These are phyloP conservation scores for Venturia aucupariae DNA, from an alignment of 2,329 filamentous ascomycete species.

Conservation along the genomic window DNA sequence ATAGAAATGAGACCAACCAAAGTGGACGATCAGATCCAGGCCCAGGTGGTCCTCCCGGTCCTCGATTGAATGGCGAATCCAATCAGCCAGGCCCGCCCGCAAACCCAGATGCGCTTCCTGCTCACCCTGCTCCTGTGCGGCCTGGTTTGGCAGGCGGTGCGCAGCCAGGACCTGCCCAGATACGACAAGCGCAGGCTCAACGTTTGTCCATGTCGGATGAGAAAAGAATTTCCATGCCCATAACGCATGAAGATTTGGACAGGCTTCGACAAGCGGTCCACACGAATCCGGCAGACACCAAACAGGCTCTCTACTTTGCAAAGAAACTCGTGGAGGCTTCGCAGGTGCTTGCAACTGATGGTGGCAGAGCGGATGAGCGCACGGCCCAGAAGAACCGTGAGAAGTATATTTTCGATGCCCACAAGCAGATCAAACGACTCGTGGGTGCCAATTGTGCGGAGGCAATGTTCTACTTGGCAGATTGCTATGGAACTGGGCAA, in stretches of 20 bases:
- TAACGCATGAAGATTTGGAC: slow-evolving; percentile 73
- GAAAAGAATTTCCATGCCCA: slow-evolving; percentile 39
- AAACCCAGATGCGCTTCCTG: slow-evolving; percentile 16
- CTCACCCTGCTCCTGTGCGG: slow-evolving; percentile 41
- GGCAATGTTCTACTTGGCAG: slow-evolving; percentile 89
- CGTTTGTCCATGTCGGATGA: slow-evolving; percentile 10
- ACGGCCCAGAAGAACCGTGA: slow-evolving; percentile 60
- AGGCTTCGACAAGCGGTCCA: slow-evolving; percentile 60
- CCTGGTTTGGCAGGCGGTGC: slow-evolving; percentile 32
- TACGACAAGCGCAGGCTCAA: slow-evolving; percentile 10
- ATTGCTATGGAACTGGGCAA: slow-evolving; percentile 73
- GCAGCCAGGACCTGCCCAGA: slow-evolving; percentile 13
- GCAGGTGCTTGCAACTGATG: slow-evolving; percentile 67
- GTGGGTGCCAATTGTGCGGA: slow-evolving; percentile 63
- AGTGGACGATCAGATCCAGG: slow-evolving; percentile 29
- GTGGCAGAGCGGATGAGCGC: slow-evolving; percentile 59
- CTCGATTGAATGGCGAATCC: background rate
- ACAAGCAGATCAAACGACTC: slow-evolving; percentile 88
- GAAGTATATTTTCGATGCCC: slow-evolving; percentile 72
- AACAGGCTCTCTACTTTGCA: slow-evolving; percentile 61
- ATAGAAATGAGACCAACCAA: slow-evolving; percentile 27
- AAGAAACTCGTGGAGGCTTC: slow-evolving; percentile 83
- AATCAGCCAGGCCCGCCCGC: background rate
- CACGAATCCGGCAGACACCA: slow-evolving; percentile 62
- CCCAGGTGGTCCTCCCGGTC: slow-evolving; percentile 20